Conservation (phyloP, 2,329 filamentous ascomycete genomes). For the Aspergillus niger region DNA sequence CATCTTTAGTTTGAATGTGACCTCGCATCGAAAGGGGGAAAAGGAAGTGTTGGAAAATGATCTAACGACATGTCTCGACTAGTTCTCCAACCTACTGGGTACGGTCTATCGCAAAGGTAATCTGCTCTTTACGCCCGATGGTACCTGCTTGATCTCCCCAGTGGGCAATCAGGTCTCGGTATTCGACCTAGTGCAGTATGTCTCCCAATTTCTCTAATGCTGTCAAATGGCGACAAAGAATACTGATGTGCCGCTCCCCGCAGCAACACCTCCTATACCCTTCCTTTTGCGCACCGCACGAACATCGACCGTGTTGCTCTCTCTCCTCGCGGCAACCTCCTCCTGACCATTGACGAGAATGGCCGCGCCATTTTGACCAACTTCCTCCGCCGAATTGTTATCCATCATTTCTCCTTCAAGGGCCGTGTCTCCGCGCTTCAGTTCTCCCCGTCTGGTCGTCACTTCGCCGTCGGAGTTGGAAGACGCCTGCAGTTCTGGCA, state of each 20-base stretch:
- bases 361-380: conserved; percentile 93
- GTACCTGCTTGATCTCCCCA: conserved; percentile 90
- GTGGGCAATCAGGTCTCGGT: conserved; percentile 95
- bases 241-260: conserved; percentile 11
- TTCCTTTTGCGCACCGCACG: conserved; percentile 81
- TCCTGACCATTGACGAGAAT: conserved; percentile 92
- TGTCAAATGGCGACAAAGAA: too few relatives aligned
- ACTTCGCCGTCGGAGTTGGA: conserved; percentile 87
- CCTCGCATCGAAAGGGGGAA: background rate
- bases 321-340: conserved; percentile 84
- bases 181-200: conserved; percentile 91
- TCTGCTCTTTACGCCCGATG: conserved; percentile 93
- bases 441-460: conserved; percentile 86
- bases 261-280: conserved; percentile 52
- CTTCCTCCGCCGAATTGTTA: conserved; percentile 76
- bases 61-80: conserved; percentile 6
- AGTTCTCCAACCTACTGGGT: conserved; percentile 98
- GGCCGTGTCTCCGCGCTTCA: conserved; percentile 77
- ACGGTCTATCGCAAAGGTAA: conserved; percentile 99
- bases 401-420: conserved; percentile 96
- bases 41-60: background rate
- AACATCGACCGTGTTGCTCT: conserved; percentile 89
- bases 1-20: background rate
- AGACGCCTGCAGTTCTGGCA: conserved; percentile 94
- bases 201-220: background rate